Evolutionary conservation across 805 yeast genomes (phyloP).

Genomic region (Kodamaea laetipori): DNA sequence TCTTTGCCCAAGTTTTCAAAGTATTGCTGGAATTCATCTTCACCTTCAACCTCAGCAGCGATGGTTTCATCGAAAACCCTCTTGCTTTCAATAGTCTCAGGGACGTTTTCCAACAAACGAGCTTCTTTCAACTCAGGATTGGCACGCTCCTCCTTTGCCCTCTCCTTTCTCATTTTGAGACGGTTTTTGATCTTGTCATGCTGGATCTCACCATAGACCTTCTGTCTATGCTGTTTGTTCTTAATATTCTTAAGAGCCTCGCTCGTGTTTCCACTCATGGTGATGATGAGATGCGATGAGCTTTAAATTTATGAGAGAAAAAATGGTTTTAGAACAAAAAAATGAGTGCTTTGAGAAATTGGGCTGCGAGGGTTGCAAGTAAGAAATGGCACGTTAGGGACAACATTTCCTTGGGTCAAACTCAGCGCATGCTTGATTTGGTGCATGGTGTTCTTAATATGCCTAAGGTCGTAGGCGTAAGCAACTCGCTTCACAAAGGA

Average conservation of each 20-base stretch:
- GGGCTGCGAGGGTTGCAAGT: constrained; percentile 24
- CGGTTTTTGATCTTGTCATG: constrained; percentile 74
- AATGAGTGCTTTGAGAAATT: constrained; percentile 10
- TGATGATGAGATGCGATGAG: constrained; percentile 14
- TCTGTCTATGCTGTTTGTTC: constrained; percentile 80
- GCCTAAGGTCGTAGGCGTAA: not conserved
- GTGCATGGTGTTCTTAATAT: constrained; percentile 16
- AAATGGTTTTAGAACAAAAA: not conserved
- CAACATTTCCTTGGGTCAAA: constrained; percentile 22
- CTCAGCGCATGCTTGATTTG: constrained; percentile 21
- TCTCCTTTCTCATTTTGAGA: constrained; percentile 72
- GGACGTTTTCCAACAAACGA: constrained; percentile 74
- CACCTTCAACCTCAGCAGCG: constrained; percentile 56
- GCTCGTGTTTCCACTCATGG: constrained; percentile 27
- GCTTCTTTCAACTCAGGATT: constrained; percentile 82
- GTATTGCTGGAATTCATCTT: constrained; percentile 64
- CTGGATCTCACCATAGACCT: constrained; percentile 70
- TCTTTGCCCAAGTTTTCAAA: constrained; percentile 51
- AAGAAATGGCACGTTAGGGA: constrained; percentile 24
- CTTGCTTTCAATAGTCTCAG: constrained; percentile 81
- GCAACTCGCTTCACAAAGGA: constrained; percentile 36
- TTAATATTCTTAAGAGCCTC: constrained; percentile 49
- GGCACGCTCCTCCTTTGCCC: constrained; percentile 84
- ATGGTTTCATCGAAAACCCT: constrained; percentile 88
- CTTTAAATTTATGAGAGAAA: not conserved